Base-by-base conservation (phyloP, 2,329 filamentous ascomycete genomes). In the Paecilomyces fulvus region DNA sequence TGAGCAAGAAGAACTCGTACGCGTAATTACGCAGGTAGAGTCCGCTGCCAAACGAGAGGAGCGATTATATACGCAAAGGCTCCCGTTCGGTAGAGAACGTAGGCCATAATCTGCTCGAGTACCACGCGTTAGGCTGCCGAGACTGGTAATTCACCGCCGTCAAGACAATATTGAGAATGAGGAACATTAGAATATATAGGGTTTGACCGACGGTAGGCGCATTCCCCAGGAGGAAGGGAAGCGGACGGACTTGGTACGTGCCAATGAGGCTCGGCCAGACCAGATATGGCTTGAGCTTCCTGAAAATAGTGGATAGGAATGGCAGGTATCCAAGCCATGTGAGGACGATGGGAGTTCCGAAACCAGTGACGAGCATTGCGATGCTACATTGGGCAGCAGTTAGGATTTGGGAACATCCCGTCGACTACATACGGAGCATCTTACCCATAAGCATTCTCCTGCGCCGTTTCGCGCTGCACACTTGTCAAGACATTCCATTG, bases 161-260 rank as follows among this genome's bases (percentile, higher is more conserved):
- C 9, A 75, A 63, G 11, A 74, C 50, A 11, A 72, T 55, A 57
- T 78, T 79, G 20, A 77, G 61, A 14, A 63, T 59, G 17, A 75
- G 57, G 17, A 79, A 65, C 51, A 74, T 64, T 10, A 67, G 49
- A 31, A 81, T 75, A 62, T 76, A 80, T 11, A 80, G 53, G 7
- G 66, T 62, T 49, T 80, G 78, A 1, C 77, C 77, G 1, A 70
- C 56, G 0, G 75, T 79, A 0, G 77, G 78, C 2, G 67, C 67
- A 55, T 75, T 74, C 1, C 71, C 67, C 8, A 71, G 63, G 2
- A 67, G 63, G 46, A 54, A 72, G 1, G 69, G 71, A 6, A 75
- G 60, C 6, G 67, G 69, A 7, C 65, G 67, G 37, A 66, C 58
- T 20, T 70, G 63, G 53, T 70, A 69, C 1, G 61, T 67, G 9